Evolutionary conservation across 768 basidiomycete species (phyloP).

Genomic region (Amanita exitialis): DNA sequence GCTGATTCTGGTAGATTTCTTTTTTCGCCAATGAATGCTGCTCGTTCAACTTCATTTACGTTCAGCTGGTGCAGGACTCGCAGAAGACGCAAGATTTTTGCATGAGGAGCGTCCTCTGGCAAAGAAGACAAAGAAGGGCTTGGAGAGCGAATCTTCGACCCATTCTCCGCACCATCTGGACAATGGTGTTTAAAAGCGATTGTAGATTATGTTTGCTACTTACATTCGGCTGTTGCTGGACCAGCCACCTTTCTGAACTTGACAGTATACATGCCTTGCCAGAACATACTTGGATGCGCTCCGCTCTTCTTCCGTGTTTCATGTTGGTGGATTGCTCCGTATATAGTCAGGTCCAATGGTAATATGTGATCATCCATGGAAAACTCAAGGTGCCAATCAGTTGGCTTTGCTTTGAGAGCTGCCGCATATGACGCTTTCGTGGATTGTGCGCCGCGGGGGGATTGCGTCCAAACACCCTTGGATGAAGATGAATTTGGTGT

Average conservation of each 20-base stretch:
- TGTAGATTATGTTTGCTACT: conserved; percentile 12
- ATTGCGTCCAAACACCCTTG: conserved; percentile 27
- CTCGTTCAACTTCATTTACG: conserved; percentile 57
- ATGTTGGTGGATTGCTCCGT: conserved; percentile 92
- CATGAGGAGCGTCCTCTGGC: conserved; percentile 74
- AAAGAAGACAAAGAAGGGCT: conserved; percentile 68
- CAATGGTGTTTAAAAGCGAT: conserved; percentile 7
- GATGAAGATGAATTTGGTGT: conserved; percentile 59
- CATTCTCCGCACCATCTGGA: conserved; percentile 32
- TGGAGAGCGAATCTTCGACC: conserved; percentile 46
- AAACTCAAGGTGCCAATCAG: conserved; percentile 97
- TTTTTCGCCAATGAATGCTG: conserved; percentile 35
- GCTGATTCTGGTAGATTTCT: conserved; percentile 66
- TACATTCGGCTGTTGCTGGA: conserved; percentile 56
- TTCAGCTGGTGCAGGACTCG: conserved; percentile 83
- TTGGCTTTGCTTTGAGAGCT: conserved; percentile 85
- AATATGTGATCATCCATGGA: conserved; percentile 83
- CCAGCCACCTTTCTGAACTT: conserved; percentile 91
- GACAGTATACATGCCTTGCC: conserved; percentile 86
- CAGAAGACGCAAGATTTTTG: conserved; percentile 85
- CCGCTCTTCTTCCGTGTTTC: conserved; percentile 70
- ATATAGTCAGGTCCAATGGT: conserved; percentile 85
- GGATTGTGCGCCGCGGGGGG: conserved; percentile 19
- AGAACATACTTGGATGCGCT: conserved; percentile 62
- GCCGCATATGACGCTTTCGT: conserved; percentile 78